Conservation (phyloP, 1,139 yeast genomes). For the Torulaspora globosa region DNA sequence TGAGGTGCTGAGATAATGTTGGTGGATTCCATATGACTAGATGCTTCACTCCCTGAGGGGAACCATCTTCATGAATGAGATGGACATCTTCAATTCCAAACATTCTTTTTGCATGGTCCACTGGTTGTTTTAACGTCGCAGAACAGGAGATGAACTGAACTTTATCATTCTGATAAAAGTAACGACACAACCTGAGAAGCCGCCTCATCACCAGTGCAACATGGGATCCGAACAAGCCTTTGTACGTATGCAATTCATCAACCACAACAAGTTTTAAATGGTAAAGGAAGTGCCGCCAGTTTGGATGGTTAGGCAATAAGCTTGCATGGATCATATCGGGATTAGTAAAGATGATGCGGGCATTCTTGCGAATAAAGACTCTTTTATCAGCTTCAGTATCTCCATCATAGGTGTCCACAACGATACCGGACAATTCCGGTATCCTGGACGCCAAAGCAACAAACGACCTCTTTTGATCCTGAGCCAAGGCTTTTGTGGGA, state of each 20-base stretch:
- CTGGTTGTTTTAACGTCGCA: constrained; percentile 80
- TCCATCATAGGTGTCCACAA: constrained; percentile 85
- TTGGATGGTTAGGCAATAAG: constrained; percentile 66
- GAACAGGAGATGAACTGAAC: constrained; percentile 81
- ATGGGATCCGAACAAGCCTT: constrained; percentile 88
- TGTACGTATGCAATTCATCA: constrained; percentile 87
- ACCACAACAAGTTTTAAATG: constrained; percentile 71
- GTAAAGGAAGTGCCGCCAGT: constrained; percentile 67
- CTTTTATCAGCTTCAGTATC: constrained; percentile 68
- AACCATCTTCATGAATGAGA: constrained; percentile 72
- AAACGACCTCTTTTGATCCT: constrained; percentile 84
- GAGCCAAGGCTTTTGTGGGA: constrained; percentile 96
- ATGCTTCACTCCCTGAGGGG: constrained; percentile 76
- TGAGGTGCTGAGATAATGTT: constrained; percentile 30
- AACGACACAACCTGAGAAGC: constrained; percentile 54
- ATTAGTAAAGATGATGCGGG: constrained; percentile 83
- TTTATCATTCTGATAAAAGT: constrained; percentile 46
- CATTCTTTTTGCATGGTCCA: constrained; percentile 61
- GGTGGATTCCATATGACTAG: constrained; percentile 84
- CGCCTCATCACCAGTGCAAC: constrained; percentile 83
- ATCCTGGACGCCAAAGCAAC: constrained; percentile 53
- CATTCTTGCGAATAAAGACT: constrained; percentile 49
- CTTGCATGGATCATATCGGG: constrained; percentile 92
- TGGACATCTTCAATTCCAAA: constrained; percentile 58
- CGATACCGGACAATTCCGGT: constrained; percentile 29